These are phyloP conservation scores for Desmodesmus armatus DNA, from an alignment of 139 green algal species.

Conservation along the genomic window DNA sequence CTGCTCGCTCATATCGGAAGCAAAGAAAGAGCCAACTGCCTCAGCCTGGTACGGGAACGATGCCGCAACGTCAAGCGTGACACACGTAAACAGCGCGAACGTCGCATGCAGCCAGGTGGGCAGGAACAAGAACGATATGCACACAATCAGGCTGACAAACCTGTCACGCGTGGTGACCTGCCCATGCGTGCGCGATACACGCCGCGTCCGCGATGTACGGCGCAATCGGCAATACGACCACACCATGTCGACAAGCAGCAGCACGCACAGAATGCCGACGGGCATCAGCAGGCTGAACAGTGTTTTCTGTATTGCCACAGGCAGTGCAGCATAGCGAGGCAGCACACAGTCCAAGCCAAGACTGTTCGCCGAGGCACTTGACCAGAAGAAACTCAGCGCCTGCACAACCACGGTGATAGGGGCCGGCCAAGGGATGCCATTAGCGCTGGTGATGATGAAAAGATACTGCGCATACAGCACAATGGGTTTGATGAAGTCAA, in stretches of 20 bases:
- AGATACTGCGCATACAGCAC: slow-evolving; percentile 2
- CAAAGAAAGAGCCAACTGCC: not conserved
- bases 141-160: not conserved
- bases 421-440: not conserved
- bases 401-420: not conserved
- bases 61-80: not conserved
- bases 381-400: not conserved
- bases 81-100: not conserved
- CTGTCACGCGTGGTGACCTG: not conserved
- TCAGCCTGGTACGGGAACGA: not conserved
- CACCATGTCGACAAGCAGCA: not conserved
- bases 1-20: not conserved
- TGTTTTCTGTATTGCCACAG: not conserved
- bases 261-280: not conserved
- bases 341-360: not conserved
- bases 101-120: not conserved
- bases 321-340: not conserved
- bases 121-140: not conserved
- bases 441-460: not conserved
- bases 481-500: not conserved
- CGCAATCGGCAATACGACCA: no score
- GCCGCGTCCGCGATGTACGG: no score
- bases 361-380: not conserved
- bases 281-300: not conserved
- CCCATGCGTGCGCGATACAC: not conserved